Percentiles rank a stretch among this genome's conserved stretches.
Conservation (phyloP, 2,329 filamentous ascomycete genomes). For the Arachnopeziza araneosa region DNA sequence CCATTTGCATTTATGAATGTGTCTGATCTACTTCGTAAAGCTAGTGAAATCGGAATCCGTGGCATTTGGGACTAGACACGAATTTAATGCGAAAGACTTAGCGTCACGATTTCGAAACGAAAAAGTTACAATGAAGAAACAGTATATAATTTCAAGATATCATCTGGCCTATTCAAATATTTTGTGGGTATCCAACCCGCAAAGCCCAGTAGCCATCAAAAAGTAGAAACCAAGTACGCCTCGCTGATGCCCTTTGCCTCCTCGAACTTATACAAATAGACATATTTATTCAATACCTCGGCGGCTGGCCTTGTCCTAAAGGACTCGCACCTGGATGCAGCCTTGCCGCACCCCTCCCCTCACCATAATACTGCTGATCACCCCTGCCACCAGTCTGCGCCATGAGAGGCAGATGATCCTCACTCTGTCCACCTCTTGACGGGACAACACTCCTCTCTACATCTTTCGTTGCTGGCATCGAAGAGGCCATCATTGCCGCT, state of each 20-base stretch:
- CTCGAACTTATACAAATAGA: neutral
- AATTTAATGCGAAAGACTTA: too few species aligned
- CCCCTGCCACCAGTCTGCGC: slow-evolving; percentile 5
- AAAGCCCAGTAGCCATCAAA: neutral
- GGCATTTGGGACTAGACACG: too few species aligned
- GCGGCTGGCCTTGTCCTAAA: slow-evolving; percentile 8
- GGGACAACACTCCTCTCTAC: slow-evolving; percentile 8
- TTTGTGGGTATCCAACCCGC: neutral
- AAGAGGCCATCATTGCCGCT: neutral
- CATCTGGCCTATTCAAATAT: neutral
- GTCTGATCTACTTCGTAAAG: too few species aligned
- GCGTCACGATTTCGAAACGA: too few species aligned
- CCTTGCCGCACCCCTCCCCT: slow-evolving; percentile 2
- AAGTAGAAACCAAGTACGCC: neutral
- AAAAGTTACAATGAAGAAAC: too few species aligned
- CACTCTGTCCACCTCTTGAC: neutral
- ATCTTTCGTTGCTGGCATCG: slow-evolving; percentile 4
- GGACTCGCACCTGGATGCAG: slow-evolving; percentile 17
- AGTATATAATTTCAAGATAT: too few species aligned
- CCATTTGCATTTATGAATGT: too few species aligned
- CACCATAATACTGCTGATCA: slow-evolving; percentile 4
- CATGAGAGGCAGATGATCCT: slow-evolving; percentile 14
- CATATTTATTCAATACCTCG: neutral
- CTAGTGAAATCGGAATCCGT: too few species aligned
- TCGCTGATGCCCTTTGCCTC: neutral